Base-by-base conservation (phyloP, 2,329 filamentous ascomycete genomes). In the Monosporascus sp. region DNA sequence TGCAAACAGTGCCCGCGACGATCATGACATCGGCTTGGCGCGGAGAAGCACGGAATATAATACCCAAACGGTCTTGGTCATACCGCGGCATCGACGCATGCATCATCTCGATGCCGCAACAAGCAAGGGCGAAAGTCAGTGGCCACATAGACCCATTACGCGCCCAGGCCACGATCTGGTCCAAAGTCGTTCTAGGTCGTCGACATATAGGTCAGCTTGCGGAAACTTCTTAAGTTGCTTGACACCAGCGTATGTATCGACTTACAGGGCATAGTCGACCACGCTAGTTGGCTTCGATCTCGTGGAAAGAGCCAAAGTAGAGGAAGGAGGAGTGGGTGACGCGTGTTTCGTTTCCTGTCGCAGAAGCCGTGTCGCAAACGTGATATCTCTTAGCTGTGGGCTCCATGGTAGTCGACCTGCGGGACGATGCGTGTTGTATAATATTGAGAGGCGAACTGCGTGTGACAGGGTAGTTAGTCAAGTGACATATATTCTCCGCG, bases 81-180 rank as follows among this genome's bases (percentile, higher is more conserved):
- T 95, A 94, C 37, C 90, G 87, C 15, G 90, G 90, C 57, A 89
- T 90, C 35, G 89, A 94, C 22, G 90, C 79, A 70, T 92, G 88
- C 90, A 95, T 95, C 90, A 95, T 95, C 71, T 95, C 90, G 68
- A 95, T 75, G 72, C 88, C 89, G 72, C 90, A 95, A 80, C 90
- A 95, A 66, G 90, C 90, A 48, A 94, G 86, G 50, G 86, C 90
- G 70, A 95, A 95, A 49, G 88, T 91, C 81, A 95, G 86, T 62
- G 90, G 90, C 90, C 90, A 95, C 50, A 94, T 78, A 15, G 90
- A 95, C 52, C 86, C 83, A 73, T 94, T 88, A 50, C 90, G 85
- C 37, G 85, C 87, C 90, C 90, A 95, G 76, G 92, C 93, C 72
- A 87, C 76, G 58, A 94, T 80, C 66, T 87, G 80, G 69, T 95